Conservation (phyloP, 305 asterid genomes). For the Euphrasia arctica region DNA sequence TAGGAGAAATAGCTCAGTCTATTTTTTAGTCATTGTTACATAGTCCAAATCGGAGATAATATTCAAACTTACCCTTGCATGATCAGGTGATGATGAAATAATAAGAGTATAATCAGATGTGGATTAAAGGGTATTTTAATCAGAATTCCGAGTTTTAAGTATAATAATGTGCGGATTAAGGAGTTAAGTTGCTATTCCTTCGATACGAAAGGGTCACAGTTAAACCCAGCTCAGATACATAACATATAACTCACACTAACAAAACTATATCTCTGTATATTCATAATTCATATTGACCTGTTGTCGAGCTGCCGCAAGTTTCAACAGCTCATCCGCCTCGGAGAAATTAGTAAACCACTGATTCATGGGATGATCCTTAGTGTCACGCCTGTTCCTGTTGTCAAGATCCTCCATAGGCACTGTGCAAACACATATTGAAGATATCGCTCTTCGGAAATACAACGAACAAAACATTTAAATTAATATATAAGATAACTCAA, state of each 20-base stretch:
- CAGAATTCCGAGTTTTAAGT: no score
- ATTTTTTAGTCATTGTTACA: no score
- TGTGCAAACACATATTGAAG: constrained; percentile 24
- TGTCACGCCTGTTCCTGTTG: constrained; percentile 55
- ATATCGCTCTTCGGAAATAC: constrained; percentile 22
- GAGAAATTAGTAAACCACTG: constrained; percentile 90
- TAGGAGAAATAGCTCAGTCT: no score
- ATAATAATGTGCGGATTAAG: no score
- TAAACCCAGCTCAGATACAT: constrained; percentile 10
- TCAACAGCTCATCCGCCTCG: constrained; percentile 88
- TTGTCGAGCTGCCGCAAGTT: constrained; percentile 93
- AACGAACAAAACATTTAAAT: constrained; percentile 9
- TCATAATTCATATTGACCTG: constrained; percentile 47
- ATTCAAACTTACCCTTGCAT: no score
- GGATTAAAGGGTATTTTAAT: no score
- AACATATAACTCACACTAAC: background rate
- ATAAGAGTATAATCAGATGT: no score
- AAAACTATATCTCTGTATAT: constrained; percentile 13
- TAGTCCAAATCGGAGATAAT: no score
- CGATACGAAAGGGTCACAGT: constrained; percentile 7
- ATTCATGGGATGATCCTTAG: constrained; percentile 73
- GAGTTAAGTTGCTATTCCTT: background rate
- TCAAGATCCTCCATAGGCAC: constrained; percentile 64
- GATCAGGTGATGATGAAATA: no score
- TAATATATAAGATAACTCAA: constrained; percentile 14